Evolutionary conservation across 495 filamentous ascomycete genomes (phyloP).

Genomic region (Podospora anserina): DNA sequence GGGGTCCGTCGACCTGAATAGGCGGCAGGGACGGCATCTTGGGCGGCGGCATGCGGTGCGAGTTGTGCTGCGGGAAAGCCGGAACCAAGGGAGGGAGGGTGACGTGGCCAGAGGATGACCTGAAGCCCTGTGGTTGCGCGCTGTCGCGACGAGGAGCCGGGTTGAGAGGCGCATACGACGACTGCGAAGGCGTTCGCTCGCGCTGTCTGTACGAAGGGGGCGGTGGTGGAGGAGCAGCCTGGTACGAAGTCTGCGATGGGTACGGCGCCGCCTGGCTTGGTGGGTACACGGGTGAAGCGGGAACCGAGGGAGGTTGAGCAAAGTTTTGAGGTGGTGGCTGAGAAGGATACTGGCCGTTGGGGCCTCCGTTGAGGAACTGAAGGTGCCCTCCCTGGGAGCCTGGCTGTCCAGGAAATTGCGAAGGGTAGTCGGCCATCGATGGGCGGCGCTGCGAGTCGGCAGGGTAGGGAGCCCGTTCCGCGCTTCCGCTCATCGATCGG

Average conservation of each 20-base stretch:
- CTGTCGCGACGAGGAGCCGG: conserved; percentile 30
- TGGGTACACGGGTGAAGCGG: conserved; percentile 45
- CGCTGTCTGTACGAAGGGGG: conserved; percentile 33
- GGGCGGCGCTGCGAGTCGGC: conserved; percentile 53
- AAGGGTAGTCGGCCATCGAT: conserved; percentile 51
- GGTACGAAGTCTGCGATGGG: conserved; percentile 31
- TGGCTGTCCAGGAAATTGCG: conserved; percentile 42
- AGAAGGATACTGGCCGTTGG: conserved; percentile 32
- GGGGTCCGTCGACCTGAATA: conserved; percentile 17
- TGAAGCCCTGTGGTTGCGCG: conserved; percentile 18
- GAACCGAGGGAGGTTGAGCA: conserved; percentile 46
- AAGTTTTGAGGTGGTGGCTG: conserved; percentile 33
- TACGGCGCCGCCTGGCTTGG: conserved; percentile 24
- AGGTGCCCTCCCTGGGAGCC: conserved; percentile 36
- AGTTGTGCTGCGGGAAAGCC: conserved; percentile 8
- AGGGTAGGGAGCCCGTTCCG: conserved; percentile 47
- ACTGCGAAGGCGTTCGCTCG: conserved; percentile 30
- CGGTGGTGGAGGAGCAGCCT: conserved; percentile 41
- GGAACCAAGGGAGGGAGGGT: conserved; percentile 22
- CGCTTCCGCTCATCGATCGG: conserved; percentile 72
- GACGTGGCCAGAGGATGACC: conserved; percentile 10
- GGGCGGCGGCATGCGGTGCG: conserved; percentile 9
- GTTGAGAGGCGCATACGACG: conserved; percentile 29
- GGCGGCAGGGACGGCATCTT: conserved; percentile 22
- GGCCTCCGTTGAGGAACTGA: conserved; percentile 31